Evolutionary conservation across 2,329 filamentous ascomycete species (phyloP).

Genomic region (Fusarium redolens): DNA sequence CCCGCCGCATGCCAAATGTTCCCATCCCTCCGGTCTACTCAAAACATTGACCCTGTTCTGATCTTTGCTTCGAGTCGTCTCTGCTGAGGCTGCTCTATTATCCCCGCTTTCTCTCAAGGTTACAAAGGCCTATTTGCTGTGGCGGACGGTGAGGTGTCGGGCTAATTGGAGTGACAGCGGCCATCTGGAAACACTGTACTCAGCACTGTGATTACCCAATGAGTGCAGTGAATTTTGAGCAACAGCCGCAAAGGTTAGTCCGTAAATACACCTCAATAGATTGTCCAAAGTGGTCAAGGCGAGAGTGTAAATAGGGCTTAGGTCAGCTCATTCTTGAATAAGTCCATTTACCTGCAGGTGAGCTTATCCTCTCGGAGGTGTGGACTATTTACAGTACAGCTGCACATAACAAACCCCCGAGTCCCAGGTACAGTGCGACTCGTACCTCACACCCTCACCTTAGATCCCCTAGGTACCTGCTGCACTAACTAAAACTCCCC

Average conservation of each 20-base stretch:
- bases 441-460: neutral
- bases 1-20: constrained; percentile 2
- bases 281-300: neutral
- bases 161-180: constrained; percentile 6
- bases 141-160: constrained; percentile 12
- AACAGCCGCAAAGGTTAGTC: neutral
- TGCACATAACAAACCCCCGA: neutral
- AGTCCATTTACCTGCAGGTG: constrained; percentile 23
- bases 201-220: constrained; percentile 12
- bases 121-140: constrained; percentile 25
- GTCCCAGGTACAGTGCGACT: constrained; percentile 16
- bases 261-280: neutral
- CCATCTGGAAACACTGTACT: constrained; percentile 25
- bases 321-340: constrained; percentile 23
- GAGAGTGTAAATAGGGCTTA: constrained; percentile 9
- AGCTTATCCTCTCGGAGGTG: constrained; percentile 34
- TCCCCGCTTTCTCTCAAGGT: constrained; percentile 25
- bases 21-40: constrained; percentile 22
- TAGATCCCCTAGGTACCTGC: constrained; percentile 16
- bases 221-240: neutral
- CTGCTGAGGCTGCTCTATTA: constrained; percentile 9
- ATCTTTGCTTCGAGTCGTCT: constrained; percentile 6
- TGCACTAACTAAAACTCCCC: constrained; percentile 36
- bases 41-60: constrained; percentile 22
- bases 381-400: constrained; percentile 26